A percentile compares a stretch with the other conserved stretches of the same genome.
Evolutionary conservation across 371 early-diverging fungal genomes (phyloP).

Genomic region (Mucor racemosus): DNA sequence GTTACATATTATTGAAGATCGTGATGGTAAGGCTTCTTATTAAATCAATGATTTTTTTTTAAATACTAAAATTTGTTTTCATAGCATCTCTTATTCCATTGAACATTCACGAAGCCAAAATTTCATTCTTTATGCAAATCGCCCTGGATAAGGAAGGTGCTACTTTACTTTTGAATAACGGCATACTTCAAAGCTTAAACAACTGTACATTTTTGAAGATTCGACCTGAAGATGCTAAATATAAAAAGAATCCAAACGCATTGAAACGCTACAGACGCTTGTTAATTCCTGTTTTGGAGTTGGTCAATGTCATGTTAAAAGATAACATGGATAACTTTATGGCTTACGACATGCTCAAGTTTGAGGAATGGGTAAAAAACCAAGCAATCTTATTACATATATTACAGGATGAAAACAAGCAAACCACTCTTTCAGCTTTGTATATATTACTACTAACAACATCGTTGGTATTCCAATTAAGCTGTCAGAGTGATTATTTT

Average conservation of each 20-base stretch:
- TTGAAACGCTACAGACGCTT: constrained; percentile 62
- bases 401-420: constrained; percentile 47
- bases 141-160: constrained; percentile 75
- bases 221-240: constrained; percentile 48
- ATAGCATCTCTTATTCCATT: constrained; percentile 54
- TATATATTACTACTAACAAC: constrained; percentile 49
- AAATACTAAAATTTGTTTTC: neutral
- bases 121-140: constrained; percentile 79
- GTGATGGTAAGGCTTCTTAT: constrained; percentile 23
- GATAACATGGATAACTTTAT: constrained; percentile 51
- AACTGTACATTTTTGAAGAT: constrained; percentile 72
- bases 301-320: constrained; percentile 55
- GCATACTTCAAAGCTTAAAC: constrained; percentile 72
- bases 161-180: constrained; percentile 70
- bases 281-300: constrained; percentile 59
- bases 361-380: constrained; percentile 52
- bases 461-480: constrained; percentile 50
- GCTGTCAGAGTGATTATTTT: constrained; percentile 30
- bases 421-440: constrained; percentile 46
- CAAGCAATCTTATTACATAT: constrained; percentile 61
- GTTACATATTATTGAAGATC: constrained; percentile 47
- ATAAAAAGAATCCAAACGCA: constrained; percentile 12
- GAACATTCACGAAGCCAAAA: constrained; percentile 75
- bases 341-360: constrained; percentile 35
- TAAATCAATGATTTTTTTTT: neutral